phyloP scores from a whole-genome alignment of 2,329 filamentous ascomycete genomes.

The Pseudocercospora pini-densiflorae region DNA sequence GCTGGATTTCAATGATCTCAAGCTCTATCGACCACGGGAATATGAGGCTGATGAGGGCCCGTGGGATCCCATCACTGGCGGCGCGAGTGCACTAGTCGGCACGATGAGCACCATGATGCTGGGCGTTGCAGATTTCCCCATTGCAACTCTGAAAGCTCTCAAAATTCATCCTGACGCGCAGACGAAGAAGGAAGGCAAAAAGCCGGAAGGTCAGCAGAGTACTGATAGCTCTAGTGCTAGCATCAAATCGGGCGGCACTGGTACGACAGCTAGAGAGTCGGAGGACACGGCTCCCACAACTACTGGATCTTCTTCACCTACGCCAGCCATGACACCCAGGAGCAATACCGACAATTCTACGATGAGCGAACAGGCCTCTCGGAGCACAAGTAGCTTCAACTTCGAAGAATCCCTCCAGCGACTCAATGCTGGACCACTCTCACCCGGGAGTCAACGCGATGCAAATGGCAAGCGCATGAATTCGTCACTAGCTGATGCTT shows the following conservation, averaged over 20 bases:
- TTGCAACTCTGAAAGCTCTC: constrained; percentile 57
- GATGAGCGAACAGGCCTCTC: constrained; percentile 16
- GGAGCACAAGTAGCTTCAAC: constrained; percentile 35
- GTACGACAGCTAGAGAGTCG: constrained; percentile 7
- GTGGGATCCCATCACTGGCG: constrained; percentile 77
- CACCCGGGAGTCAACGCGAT: constrained; percentile 19
- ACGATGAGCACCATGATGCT: constrained; percentile 82
- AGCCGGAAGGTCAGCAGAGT: constrained; percentile 16
- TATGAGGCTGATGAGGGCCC: constrained; percentile 80
- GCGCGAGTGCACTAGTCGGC: constrained; percentile 76
- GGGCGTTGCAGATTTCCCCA: constrained; percentile 75
- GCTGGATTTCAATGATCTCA: constrained; percentile 71
- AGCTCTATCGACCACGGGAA: constrained; percentile 67
- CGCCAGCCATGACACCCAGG: constrained; percentile 21
- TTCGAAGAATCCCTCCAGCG: constrained; percentile 36
- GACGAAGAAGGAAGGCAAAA: constrained; percentile 32
- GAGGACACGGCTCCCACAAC: constrained; percentile 4
- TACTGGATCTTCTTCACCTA: constrained; percentile 15
- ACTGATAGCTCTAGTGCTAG: constrained; percentile 15
- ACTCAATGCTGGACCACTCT: constrained; percentile 32
- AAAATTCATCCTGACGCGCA: constrained; percentile 46
- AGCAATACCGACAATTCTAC: constrained; percentile 20
- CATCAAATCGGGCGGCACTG: constrained; percentile 20
- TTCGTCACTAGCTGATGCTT: constrained; percentile 32
- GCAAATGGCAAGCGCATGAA: constrained; percentile 12